Base-by-base conservation (phyloP, 2,329 filamentous ascomycete genomes). In the Aschersonia sp. region DNA sequence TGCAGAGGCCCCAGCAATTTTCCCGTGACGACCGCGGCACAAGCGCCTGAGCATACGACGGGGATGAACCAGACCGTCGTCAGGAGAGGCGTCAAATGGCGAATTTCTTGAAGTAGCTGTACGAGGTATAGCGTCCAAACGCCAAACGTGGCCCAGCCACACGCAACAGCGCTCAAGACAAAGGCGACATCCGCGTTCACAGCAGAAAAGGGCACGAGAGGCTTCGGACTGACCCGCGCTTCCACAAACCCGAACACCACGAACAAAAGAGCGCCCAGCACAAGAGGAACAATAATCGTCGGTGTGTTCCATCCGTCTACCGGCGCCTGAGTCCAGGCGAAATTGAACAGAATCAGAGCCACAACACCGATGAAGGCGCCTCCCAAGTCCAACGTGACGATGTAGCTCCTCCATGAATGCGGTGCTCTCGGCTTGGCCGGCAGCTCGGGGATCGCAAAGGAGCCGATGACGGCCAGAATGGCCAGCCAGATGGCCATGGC, bases 241-340 rank as follows among this genome's bases (percentile, higher is more conserved):
- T 85, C 80, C 40, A 81, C 63, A 55, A 70, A 70, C 46, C 77
- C 69, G 56, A 85, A 85, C 1, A 68, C 55, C 0, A 59, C 62
- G 2, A 80, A 65, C 2, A 83, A 61, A 0, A 79, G 39, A 2
- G 76, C 49, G 0, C 80, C 79, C 3, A 81, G 50, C 39, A 83
- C 71, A 0, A 85, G 64, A 1, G 75, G 62, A 0, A 73, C 63
- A 50, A 75, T 73, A n/a, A 79, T 67, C 48, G 78, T 78, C 0
- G 75, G 65, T 6, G 68, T 65, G 1, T 62, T 53, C 80, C 80
- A 84, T 2, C 78, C 77, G 2, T 70, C 73, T 0, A 76, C 65
- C 0, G 76, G 71, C 0, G 75, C 79, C 56, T 84, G 78, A 50
- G 81, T 83, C 76, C 78, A 83, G 0, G 79, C 75, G 54, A 84